Evolutionary conservation across 208 protist genomes (phyloP), one percentile per base, ranked within the genome.

Genomic region (Leishmania tarentolae): DNA sequence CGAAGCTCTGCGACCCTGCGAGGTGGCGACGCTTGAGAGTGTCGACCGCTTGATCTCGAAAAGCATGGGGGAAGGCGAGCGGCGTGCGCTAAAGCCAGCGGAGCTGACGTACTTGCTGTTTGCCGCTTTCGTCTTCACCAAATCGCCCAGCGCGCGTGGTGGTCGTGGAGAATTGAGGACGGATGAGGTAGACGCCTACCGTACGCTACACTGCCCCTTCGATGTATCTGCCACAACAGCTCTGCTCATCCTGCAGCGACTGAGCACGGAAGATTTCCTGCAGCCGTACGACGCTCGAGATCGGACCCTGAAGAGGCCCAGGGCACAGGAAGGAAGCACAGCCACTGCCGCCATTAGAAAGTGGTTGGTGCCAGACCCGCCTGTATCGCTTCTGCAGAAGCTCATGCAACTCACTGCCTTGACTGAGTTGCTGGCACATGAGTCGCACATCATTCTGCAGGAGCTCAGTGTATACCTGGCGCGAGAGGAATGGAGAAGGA

Each of bases 41-140:
- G 46, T 79, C 3, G 15, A 63, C 15, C 40, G 21, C 21, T 50
- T 84, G 40, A 13, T 84, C 35, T 17, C 52, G 65, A 50, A 78
- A 47, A 74, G 19, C 13, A 42, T 1, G 21, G 1, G 3, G 4
- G 31, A 13, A 24, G 0, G 68, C 53, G 1, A 46, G 35, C 66
- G 31, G 65, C 57, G 63, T 0, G 11, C 19, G 7, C 50, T 76
- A 24, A 78, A 65, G 37, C 37, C 52, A 8, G 56, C 46, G n/a
- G 87, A 93, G 59, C 63, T 88, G 69, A 82, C 80, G 28, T 92
- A 91, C 71, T 72, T 95, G 76, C 78, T 96, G 5, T 83, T 96
- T 59, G 84, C 84, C 13, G 86, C 82, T 24, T 92, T 94, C 80
- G 75, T 92, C 31, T 75, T 96, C n/a, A 75, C 87, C 9, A 86